phyloP scores from a whole-genome alignment of 306 rosid species.

The Ammopiptanthus mongolicus region DNA sequence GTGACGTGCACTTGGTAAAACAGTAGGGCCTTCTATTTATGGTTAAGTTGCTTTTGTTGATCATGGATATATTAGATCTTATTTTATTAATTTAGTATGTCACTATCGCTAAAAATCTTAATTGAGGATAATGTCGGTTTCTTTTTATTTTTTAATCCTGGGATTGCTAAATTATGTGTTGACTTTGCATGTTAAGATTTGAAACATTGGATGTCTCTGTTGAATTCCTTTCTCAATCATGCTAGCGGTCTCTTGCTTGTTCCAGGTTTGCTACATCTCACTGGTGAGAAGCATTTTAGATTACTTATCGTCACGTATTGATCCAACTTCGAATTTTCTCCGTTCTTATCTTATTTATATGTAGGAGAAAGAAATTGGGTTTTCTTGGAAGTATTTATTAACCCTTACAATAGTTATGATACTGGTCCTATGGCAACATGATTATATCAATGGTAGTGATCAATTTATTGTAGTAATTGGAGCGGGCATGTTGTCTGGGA shows the following conservation, averaged over 20 bases:
- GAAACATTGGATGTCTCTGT: background rate
- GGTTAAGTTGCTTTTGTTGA: background rate
- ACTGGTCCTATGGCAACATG: background rate
- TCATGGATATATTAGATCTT: background rate
- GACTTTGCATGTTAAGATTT: background rate
- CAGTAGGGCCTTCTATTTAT: background rate
- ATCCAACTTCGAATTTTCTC: background rate
- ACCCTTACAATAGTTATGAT: background rate
- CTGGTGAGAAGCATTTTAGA: background rate
- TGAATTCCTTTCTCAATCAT: background rate
- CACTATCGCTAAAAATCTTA: background rate
- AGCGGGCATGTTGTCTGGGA: too few species aligned
- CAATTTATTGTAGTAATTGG: too few species aligned
- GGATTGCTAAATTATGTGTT: background rate
- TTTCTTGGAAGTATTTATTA: background rate
- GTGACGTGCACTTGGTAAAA: background rate
- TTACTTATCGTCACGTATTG: background rate
- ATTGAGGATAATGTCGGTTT: background rate
- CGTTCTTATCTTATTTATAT: background rate
- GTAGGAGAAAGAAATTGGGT: background rate
- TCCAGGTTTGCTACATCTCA: background rate
- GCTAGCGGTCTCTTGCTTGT: background rate
- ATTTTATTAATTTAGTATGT: background rate
- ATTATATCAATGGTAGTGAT: background rate
- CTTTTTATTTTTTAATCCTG: background rate